Evolutionary conservation across 345 rosid genomes (phyloP).

Genomic region (Gossypium turneri): DNA sequence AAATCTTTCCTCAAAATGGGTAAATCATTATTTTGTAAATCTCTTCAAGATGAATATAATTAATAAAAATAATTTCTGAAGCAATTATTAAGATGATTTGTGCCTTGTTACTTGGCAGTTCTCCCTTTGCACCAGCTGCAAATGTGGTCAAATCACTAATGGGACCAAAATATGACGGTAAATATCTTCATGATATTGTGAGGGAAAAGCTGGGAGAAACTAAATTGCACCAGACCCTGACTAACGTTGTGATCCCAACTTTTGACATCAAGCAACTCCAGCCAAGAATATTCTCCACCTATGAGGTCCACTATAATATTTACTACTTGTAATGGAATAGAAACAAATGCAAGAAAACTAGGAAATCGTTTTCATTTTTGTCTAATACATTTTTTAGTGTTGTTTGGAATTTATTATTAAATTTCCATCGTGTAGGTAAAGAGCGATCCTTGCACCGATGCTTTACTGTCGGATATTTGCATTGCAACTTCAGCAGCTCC

Average conservation of each 20-base stretch:
- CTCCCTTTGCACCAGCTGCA: background rate
- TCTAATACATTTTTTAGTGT: background rate
- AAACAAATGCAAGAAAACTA: background rate
- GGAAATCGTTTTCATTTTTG: background rate
- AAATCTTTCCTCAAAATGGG: slow-evolving; percentile 33
- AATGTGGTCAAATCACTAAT: slow-evolving; percentile 30
- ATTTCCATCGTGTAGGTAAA: slow-evolving; percentile 26
- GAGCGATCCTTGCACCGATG: slow-evolving; percentile 33
- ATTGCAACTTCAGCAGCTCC: slow-evolving; percentile 69
- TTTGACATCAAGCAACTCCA: slow-evolving; percentile 51
- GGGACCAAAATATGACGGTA: slow-evolving; percentile 54
- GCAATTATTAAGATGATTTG: background rate
- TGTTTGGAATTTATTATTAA: background rate
- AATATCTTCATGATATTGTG: slow-evolving; percentile 28
- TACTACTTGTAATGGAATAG: background rate
- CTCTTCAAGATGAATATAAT: background rate
- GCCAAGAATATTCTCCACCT: slow-evolving; percentile 46
- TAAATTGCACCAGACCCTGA: slow-evolving; percentile 31
- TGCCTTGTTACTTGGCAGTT: background rate
- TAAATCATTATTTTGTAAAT: background rate
- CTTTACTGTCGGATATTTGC: slow-evolving; percentile 53
- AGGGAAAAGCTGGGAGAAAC: slow-evolving; percentile 36
- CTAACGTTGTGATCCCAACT: slow-evolving; percentile 50
- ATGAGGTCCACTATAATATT: slow-evolving; percentile 25
- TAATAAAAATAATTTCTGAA: background rate